phyloP scores from a whole-genome alignment of 148 eudicot genomes.

The Dianthus caryophyllus region DNA sequence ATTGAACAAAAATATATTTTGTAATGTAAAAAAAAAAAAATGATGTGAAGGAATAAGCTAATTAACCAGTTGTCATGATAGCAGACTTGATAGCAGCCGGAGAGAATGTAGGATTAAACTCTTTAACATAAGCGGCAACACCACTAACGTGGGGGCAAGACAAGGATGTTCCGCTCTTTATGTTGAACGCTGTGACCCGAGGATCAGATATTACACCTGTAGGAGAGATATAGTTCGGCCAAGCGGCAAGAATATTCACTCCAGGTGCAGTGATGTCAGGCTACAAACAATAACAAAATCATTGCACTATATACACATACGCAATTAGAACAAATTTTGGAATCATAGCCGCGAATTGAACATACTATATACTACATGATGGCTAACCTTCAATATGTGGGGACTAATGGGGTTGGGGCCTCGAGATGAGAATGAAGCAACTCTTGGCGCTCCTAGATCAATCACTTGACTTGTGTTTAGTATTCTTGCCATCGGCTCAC shows the following conservation, averaged over 20 bases:
- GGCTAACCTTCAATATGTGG: constrained; percentile 6
- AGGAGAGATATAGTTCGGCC: background rate
- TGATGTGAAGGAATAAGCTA: no score
- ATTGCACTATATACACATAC: no score
- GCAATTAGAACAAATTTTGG: no score
- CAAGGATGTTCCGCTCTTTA: background rate
- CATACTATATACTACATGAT: no score
- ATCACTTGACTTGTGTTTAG: background rate
- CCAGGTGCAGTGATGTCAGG: constrained; percentile 11
- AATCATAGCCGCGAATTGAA: no score
- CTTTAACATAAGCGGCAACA: background rate
- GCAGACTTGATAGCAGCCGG: constrained; percentile 10
- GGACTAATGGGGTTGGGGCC: constrained; percentile 3
- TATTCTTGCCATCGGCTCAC: constrained; percentile 7
- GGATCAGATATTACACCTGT: background rate
- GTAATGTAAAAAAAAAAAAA: no score
- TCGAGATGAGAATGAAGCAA: constrained; percentile 6
- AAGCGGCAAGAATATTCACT: background rate
- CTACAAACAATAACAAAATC: background rate
- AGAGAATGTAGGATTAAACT: background rate
- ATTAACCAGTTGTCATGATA: constrained; percentile 2
- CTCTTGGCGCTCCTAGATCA: background rate
- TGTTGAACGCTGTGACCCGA: background rate
- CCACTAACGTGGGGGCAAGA: background rate
- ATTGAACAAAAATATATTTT: no score